These are phyloP conservation scores for Talaromyces adpressus DNA, from an alignment of 495 filamentous ascomycete genomes.

Conservation along the genomic window DNA sequence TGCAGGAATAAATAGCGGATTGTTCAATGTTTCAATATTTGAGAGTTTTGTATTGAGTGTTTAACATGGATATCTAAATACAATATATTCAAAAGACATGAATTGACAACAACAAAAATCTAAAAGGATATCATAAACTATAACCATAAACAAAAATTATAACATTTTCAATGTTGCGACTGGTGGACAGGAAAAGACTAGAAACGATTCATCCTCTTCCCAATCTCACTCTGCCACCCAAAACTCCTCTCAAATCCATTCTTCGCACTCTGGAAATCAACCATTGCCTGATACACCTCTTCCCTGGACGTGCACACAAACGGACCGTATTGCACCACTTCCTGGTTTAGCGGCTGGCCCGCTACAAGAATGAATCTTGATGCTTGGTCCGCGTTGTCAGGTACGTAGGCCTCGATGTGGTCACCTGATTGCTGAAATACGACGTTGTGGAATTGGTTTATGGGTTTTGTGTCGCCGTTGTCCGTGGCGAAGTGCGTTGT, in stretches of 20 bases:
- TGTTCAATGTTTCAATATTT: not conserved
- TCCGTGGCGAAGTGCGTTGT: conserved; percentile 58
- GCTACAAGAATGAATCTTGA: conserved; percentile 74
- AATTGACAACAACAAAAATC: not conserved
- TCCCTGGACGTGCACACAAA: conserved; percentile 83
- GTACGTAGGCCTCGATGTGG: conserved; percentile 60
- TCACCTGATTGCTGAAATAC: conserved; percentile 82
- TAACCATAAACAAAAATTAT: not conserved
- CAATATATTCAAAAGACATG: not conserved
- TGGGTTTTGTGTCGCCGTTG: conserved; percentile 35
- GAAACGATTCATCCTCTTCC: conserved; percentile 60
- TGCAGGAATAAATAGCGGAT: not conserved
- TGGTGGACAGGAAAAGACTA: not conserved
- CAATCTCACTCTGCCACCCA: conserved; percentile 89
- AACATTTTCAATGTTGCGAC: not conserved
- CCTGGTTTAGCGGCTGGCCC: conserved; percentile 81
- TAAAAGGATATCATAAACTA: not conserved
- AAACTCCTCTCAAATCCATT: conserved; percentile 89
- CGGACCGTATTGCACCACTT: conserved; percentile 92
- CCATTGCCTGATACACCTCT: conserved; percentile 83
- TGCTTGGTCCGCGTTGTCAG: conserved; percentile 56
- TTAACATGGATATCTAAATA: not conserved
- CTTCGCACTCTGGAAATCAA: conserved; percentile 73
- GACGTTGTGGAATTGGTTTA: conserved; percentile 77
- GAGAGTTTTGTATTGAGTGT: not conserved